Evolutionary conservation across 2,329 filamentous ascomycete species (phyloP), one percentile per base, ranked within the genome.

Genomic region (Alternaria sp.): DNA sequence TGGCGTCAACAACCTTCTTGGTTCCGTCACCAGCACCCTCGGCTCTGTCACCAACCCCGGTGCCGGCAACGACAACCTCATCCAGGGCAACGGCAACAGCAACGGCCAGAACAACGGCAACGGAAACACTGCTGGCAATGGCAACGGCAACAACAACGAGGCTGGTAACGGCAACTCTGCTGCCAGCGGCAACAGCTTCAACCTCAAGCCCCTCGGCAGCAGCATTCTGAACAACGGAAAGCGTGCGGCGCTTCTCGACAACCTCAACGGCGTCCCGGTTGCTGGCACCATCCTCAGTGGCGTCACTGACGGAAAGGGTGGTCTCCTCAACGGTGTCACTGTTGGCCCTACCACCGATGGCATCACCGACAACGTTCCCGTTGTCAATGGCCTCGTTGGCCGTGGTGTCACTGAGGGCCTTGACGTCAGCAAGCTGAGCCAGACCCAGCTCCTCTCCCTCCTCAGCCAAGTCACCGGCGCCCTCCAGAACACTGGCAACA

Each of bases 101-200:
- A 68, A 66, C 44, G 63, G 63, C 14, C 51, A 62, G 25, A 56
- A 44, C 2, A 60, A 50, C 6, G 65, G 58, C 46, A 60, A 43
- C 54, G 41, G 49, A 28, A 66, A 63, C 64, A 12, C 45, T 30
- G 60, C 47, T 12, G 56, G 49, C 25, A 65, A 61, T 54, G 67
- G 26, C 15, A 66, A 64, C 25, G 65, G 63, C 6, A 69, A 68
- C 33, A 56, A 56, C 51, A 68, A 66, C 50, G 55, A 44, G 2
- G 55, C 49, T 4, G 65, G 58, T 25, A 59, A 23, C 55, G 26
- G 45, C 28, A 66, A 63, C 62, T 5, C 43, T 30, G 60, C 51
- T 12, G 58, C 45, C 28, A 65, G 60, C 50, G 67, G 61, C n/a
- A 68, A 71, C 55, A 47, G 51, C 15, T 30, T 67, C 23, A 65